phyloP scores from a whole-genome alignment of 163 green algal species.

The Picocystis sp. region DNA sequence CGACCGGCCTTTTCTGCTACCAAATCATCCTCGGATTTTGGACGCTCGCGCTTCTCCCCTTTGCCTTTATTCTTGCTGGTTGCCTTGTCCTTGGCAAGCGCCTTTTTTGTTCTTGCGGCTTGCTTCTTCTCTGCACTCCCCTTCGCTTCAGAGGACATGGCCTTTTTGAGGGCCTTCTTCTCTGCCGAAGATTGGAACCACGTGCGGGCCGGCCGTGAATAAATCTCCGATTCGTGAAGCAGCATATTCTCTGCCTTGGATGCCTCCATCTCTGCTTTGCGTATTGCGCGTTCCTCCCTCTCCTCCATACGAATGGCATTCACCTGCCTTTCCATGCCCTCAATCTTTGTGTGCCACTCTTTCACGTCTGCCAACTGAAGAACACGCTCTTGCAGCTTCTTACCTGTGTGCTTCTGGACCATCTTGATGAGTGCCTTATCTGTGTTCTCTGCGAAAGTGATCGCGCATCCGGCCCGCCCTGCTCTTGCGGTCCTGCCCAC shows the following conservation, averaged over 20 bases:
- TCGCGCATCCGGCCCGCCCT: constrained; percentile 44
- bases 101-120: neutral
- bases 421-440: constrained; percentile 77
- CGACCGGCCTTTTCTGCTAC: constrained; percentile 16
- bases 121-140: constrained; percentile 8
- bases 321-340: constrained; percentile 33
- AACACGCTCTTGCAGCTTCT: constrained; percentile 44
- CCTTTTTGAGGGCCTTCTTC: constrained; percentile 35
- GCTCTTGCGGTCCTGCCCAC: constrained; percentile 84
- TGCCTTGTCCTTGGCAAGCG: neutral
- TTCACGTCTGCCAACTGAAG: constrained; percentile 37
- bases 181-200: constrained; percentile 84
- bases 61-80: constrained; percentile 9
- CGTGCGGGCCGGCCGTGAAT: constrained; percentile 57
- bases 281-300: constrained; percentile 55
- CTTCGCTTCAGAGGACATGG: constrained; percentile 5
- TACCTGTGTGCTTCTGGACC: constrained; percentile 40
- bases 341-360: constrained; percentile 43
- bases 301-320: constrained; percentile 40
- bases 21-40: neutral
- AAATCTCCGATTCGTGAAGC: constrained; percentile 85
- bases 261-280: constrained; percentile 68
- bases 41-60: constrained; percentile 8
- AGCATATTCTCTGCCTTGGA: constrained; percentile 72
- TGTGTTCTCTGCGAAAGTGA: constrained; percentile 72